Conservation (phyloP, 1,284 basidiomycete species). For the Ustilago vetiveriae region DNA sequence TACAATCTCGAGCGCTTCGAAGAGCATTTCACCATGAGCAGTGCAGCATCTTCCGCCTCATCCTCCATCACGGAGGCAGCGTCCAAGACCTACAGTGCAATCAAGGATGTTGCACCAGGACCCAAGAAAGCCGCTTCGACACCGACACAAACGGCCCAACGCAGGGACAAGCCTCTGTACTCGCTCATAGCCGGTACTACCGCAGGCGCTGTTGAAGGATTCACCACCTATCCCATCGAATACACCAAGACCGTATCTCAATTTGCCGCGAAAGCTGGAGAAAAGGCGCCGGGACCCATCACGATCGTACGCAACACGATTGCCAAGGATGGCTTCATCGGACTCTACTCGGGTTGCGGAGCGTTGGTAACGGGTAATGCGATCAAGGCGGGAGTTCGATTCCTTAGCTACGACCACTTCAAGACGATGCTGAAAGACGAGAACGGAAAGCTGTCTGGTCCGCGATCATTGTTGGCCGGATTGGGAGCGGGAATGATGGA, state of each 20-base stretch:
- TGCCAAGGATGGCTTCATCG: conserved; percentile 62
- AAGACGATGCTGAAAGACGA: conserved; percentile 82
- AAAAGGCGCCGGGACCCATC: conserved; percentile 66
- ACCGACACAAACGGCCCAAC: conserved; percentile 40
- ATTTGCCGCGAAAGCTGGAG: conserved; percentile 67
- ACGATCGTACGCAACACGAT: conserved; percentile 66
- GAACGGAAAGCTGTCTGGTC: conserved; percentile 48
- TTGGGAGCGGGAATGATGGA: conserved; percentile 94
- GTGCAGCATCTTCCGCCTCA: conserved; percentile 19
- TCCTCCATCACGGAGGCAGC: conserved; percentile 29
- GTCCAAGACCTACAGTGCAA: conserved; percentile 21
- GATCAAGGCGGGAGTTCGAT: conserved; percentile 74
- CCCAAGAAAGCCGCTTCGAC: conserved; percentile 29
- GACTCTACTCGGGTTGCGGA: conserved; percentile 66
- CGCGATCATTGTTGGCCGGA: conserved; percentile 73
- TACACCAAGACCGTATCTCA: conserved; percentile 78
- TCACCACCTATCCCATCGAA: conserved; percentile 85
- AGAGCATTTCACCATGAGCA: conserved; percentile 18
- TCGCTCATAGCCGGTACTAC: conserved; percentile 79
- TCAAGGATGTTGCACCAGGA: conserved; percentile 42
- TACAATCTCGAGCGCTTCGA: background rate
- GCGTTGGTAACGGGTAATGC: conserved; percentile 63
- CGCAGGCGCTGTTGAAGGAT: conserved; percentile 88
- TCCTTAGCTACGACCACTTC: conserved; percentile 93
- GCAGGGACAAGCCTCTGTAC: conserved; percentile 57